Conservation (phyloP, 2,329 filamentous ascomycete species). For the Podosphaera aphanis region DNA sequence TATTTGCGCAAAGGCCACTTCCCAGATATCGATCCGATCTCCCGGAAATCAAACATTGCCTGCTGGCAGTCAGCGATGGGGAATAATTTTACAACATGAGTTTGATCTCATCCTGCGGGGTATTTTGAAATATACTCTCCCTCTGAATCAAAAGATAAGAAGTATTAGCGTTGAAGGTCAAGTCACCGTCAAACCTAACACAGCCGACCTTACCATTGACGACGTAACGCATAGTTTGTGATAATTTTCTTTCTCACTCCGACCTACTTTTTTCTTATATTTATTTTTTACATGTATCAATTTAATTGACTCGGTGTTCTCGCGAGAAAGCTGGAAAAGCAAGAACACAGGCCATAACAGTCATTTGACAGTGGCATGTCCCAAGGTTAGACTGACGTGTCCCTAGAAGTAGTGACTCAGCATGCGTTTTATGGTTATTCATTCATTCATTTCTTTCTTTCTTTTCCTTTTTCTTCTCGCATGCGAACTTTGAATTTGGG, state of each 20-base stretch:
- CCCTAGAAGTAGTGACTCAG: too few species aligned
- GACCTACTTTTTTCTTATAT: too few species aligned
- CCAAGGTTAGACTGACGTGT: too few species aligned
- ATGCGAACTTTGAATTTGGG: too few species aligned
- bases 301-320: too few species aligned
- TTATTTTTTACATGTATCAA: too few species aligned
- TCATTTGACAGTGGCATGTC: too few species aligned
- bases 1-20: slow-evolving; percentile 46
- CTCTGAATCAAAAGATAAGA: slow-evolving; percentile 34
- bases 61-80: slow-evolving; percentile 70
- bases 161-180: slow-evolving; percentile 36
- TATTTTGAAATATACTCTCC: slow-evolving; percentile 58
- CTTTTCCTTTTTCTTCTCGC: too few species aligned
- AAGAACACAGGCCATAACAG: too few species aligned
- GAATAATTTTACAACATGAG: slow-evolving; percentile 68
- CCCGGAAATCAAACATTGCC: slow-evolving; percentile 74
- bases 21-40: slow-evolving; percentile 57
- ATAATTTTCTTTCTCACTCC: background rate
- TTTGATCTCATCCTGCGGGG: slow-evolving; percentile 87
- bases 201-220: slow-evolving; percentile 14
- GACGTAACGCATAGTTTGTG: slow-evolving; percentile 1
- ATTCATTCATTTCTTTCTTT: too few species aligned
- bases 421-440: too few species aligned
- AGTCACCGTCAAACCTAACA: slow-evolving; percentile 35
- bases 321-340: too few species aligned